Evolutionary conservation across 306 rosid genomes (phyloP).

Genomic region (Begonia peltatifolia): DNA sequence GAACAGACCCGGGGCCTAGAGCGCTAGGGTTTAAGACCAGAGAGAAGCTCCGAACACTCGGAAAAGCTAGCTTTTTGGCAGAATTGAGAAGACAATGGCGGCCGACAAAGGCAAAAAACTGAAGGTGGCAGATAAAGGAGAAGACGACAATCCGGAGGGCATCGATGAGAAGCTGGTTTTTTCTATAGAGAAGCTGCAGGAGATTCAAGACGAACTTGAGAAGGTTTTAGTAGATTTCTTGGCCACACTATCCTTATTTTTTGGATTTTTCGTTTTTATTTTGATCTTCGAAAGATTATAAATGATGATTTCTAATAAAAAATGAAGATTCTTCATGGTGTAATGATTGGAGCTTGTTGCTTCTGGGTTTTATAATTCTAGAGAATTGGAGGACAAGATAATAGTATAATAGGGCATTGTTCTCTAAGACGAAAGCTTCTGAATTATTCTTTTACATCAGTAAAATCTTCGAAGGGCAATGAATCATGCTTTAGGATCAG

Average conservation of each 20-base stretch:
- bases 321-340: too few relatives aligned
- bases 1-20: neutral
- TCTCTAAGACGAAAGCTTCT: too few relatives aligned
- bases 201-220: conserved; percentile 83
- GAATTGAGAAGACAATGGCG: conserved; percentile 30
- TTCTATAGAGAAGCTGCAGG: conserved; percentile 76
- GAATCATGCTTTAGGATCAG: too few relatives aligned
- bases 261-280: neutral
- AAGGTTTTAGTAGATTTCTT: conserved; percentile 28
- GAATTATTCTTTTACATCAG: too few relatives aligned
- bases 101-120: conserved; percentile 57
- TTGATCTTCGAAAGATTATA: too few relatives aligned
- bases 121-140: conserved; percentile 33
- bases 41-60: too few relatives aligned
- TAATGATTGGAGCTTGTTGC: too few relatives aligned
- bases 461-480: too few relatives aligned
- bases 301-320: too few relatives aligned
- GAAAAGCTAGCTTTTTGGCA: conserved; percentile 6
- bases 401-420: too few relatives aligned
- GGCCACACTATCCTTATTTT: neutral
- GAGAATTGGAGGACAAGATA: too few relatives aligned
- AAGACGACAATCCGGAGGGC: conserved; percentile 32
- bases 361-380: too few relatives aligned
- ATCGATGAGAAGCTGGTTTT: conserved; percentile 63
- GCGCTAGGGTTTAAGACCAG: conserved; percentile 49